Evolutionary conservation across 495 filamentous ascomycete genomes (phyloP).

Genomic region (Trypethelium eluteriae): DNA sequence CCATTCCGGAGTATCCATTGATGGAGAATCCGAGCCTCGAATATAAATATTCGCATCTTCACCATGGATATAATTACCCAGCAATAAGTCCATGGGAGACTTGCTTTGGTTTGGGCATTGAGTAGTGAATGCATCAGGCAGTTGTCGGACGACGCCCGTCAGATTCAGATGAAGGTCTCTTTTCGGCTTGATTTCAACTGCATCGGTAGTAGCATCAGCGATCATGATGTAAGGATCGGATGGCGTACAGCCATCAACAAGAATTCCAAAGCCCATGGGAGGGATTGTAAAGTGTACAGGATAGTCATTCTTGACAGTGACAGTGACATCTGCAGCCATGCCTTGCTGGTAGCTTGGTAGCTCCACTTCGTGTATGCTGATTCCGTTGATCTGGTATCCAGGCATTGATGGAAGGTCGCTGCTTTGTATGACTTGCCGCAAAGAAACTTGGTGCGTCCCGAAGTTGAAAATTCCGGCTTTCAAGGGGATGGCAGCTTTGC

Average conservation of each 20-base stretch:
- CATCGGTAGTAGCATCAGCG: slow-evolving; percentile 63
- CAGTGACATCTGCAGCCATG: slow-evolving; percentile 68
- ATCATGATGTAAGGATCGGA: slow-evolving; percentile 59
- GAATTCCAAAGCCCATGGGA: slow-evolving; percentile 69
- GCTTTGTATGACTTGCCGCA: slow-evolving; percentile 76
- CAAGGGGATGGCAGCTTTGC: slow-evolving; percentile 59
- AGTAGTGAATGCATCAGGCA: slow-evolving; percentile 62
- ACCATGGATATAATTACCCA: slow-evolving; percentile 75
- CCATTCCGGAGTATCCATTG: slow-evolving; percentile 64
- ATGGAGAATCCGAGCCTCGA: slow-evolving; percentile 62
- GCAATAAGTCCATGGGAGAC: slow-evolving; percentile 79
- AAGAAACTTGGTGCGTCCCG: slow-evolving; percentile 61
- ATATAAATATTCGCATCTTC: slow-evolving; percentile 70
- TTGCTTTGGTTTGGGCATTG: slow-evolving; percentile 64
- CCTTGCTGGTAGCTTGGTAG: slow-evolving; percentile 44
- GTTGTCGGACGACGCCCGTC: slow-evolving; percentile 55
- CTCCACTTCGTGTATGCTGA: slow-evolving; percentile 67
- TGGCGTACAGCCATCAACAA: slow-evolving; percentile 67
- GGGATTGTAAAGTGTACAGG: slow-evolving; percentile 68
- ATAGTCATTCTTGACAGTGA: slow-evolving; percentile 62
- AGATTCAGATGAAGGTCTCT: slow-evolving; percentile 59
- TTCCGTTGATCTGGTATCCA: slow-evolving; percentile 62
- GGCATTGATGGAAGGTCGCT: slow-evolving; percentile 69
- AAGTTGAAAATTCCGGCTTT: slow-evolving; percentile 71
- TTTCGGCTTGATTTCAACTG: slow-evolving; percentile 56